Percentiles rank a stretch among this genome's conserved stretches.
Conservation (phyloP, 768 basidiomycete species). For the Hemileccinum impolitum region DNA sequence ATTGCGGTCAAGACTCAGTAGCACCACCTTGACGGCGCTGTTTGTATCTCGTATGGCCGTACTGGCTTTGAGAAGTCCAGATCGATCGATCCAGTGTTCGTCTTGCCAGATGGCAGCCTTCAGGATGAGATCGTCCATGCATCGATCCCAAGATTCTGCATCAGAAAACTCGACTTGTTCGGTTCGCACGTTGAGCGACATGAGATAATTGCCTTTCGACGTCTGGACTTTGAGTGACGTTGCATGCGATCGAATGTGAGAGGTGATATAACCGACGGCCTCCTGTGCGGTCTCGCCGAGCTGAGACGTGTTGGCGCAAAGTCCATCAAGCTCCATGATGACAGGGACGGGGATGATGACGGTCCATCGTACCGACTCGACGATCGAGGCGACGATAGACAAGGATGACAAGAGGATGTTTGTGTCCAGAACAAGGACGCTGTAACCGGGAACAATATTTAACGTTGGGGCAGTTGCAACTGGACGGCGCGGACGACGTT, state of each 20-base stretch:
- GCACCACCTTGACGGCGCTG: constrained; percentile 73
- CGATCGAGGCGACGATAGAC: constrained; percentile 62
- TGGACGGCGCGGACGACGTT: constrained; percentile 26
- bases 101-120: constrained; percentile 92
- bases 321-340: constrained; percentile 96
- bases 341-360: constrained; percentile 91
- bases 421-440: constrained; percentile 88
- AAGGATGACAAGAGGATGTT: constrained; percentile 90
- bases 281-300: constrained; percentile 73
- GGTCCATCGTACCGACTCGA: constrained; percentile 84
- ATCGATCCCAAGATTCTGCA: constrained; percentile 53
- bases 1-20: constrained; percentile 91
- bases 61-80: constrained; percentile 54
- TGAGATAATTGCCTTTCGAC: constrained; percentile 89
- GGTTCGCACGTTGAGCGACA: constrained; percentile 73
- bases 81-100: constrained; percentile 88
- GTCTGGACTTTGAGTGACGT: constrained; percentile 91
- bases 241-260: constrained; percentile 70
- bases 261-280: constrained; percentile 73
- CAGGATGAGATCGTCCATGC: constrained; percentile 94
- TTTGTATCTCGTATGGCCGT: constrained; percentile 36
- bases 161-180: constrained; percentile 77
- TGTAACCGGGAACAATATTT: constrained; percentile 77
- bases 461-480: constrained; percentile 40
- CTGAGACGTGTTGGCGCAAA: constrained; percentile 56